A percentile compares a stretch with the other conserved stretches of the same genome.
These are phyloP conservation scores for Gonapodya prolifera DNA, from an alignment of 192 early-diverging fungal genomes.

Conservation along the genomic window DNA sequence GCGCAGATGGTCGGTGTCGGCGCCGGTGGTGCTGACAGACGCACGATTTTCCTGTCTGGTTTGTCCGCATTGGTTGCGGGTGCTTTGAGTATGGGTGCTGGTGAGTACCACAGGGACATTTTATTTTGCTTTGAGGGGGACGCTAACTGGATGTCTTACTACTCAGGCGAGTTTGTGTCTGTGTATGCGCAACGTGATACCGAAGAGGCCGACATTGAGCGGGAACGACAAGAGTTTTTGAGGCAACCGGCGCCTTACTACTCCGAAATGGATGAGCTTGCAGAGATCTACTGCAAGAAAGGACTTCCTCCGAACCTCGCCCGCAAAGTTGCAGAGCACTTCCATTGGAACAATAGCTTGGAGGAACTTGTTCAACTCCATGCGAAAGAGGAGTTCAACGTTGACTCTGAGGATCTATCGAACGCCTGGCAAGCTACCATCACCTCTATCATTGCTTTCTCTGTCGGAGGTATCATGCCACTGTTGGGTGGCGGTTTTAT, in stretches of 20 bases:
- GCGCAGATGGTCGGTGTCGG: not conserved
- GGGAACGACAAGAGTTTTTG: slow-evolving; percentile 6
- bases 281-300: slow-evolving; percentile 6
- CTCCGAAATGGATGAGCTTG: slow-evolving; percentile 8
- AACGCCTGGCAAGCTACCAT: slow-evolving; percentile 6
- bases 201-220: slow-evolving; percentile 4
- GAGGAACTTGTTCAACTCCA: slow-evolving; percentile 9
- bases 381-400: slow-evolving; percentile 9
- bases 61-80: slow-evolving; percentile 7
- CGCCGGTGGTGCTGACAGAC: not conserved
- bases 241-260: slow-evolving; percentile 1
- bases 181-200: slow-evolving; percentile 7
- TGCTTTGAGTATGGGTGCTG: slow-evolving; percentile 5
- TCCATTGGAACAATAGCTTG: not conserved
- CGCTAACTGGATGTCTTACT: not conserved
- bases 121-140: not conserved
- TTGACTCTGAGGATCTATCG: not conserved
- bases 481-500: slow-evolving; percentile 8
- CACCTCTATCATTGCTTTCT: slow-evolving; percentile 2
- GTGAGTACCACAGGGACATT: not conserved
- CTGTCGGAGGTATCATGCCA: slow-evolving; percentile 4
- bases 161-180: slow-evolving; percentile 5
- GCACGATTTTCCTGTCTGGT: slow-evolving; percentile 3
- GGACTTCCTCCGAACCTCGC: slow-evolving; percentile 9
- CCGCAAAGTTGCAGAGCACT: slow-evolving; percentile 6